Percentiles rank a stretch among this genome's conserved stretches.
Evolutionary conservation across 371 early-diverging fungal species (phyloP).

Genomic region (Amoeboaphelidium occidentale): DNA sequence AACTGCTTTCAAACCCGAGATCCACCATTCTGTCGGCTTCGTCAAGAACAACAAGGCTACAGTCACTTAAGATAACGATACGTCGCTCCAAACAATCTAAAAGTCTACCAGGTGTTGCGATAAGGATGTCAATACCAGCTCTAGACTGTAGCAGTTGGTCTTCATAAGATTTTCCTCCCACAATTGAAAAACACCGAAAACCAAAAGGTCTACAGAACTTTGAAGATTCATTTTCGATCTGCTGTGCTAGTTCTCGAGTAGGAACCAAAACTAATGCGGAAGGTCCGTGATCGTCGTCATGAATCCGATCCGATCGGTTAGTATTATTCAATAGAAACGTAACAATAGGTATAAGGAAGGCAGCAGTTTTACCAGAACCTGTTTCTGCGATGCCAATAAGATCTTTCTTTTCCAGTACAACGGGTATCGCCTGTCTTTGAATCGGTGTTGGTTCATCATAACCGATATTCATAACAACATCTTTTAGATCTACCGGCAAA

Average conservation of each 20-base stretch:
- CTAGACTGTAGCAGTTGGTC: conserved; percentile 59
- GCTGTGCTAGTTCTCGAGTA: conserved; percentile 85
- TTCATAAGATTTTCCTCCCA: conserved; percentile 75
- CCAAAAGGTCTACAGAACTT: conserved; percentile 63
- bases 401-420: conserved; percentile 71
- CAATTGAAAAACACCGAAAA: conserved; percentile 60
- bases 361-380: conserved; percentile 90
- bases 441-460: conserved; percentile 93
- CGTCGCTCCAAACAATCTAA: conserved; percentile 56
- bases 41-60: conserved; percentile 83
- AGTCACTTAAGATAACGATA: conserved; percentile 54
- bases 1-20: conserved; percentile 86
- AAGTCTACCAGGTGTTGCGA: conserved; percentile 93
- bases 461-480: conserved; percentile 45
- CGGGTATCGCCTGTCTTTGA: conserved; percentile 90
- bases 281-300: conserved; percentile 36
- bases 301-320: not conserved
- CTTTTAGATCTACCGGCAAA: conserved; percentile 34
- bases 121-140: conserved; percentile 74
- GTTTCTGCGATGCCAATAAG: conserved; percentile 96
- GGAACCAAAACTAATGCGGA: conserved; percentile 83
- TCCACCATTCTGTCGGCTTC: conserved; percentile 97
- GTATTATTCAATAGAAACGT: conserved; percentile 40
- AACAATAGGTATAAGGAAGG: conserved; percentile 88
- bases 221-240: conserved; percentile 64